Evolutionary conservation across 108 stramenopile species (phyloP), one percentile per base, ranked within the genome.

Genomic region (Chaetoceros tenuissimus): DNA sequence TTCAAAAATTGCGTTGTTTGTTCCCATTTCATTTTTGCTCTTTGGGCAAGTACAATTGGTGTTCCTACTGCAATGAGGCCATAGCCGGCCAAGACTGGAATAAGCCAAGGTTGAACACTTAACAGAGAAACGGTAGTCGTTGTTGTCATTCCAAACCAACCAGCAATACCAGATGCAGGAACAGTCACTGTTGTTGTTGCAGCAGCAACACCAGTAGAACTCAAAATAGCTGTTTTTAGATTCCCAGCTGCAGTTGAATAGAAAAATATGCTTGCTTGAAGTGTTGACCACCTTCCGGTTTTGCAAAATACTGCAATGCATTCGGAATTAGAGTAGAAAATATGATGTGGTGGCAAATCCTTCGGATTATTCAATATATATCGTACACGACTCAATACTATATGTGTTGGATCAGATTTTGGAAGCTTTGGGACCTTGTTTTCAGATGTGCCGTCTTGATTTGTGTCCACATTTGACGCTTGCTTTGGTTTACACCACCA

Each of bases 221-320:
- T 48, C n/a, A 84, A 80, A 3, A 80, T 75, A 40, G 80, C 76
- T 47, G 74, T 71, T 55, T 92, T 92, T 21, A 64, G 69, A 64
- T 87, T 80, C 2, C 89, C 86, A 10, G 80, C 74, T 8, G 85
- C 73, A 0, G 81, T 77, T 20, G 71, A 26, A 24, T 64, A 60
- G 44, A 83, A 48, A 46, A 75, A 65, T 20, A 74, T 67, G 47
- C 66, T 62, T 46, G 81, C 77, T 40, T 83, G 81, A 2, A 79
- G 54, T 20, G 81, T 83, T 17, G 66, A 50, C 81, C 81, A 83
- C 18, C 45, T 60, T 1, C 78, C 78, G 0, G 81, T 83, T 50
- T 79, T 79, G 61, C 78, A 77, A 81, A 81, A 90, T 23, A 90
- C 80, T 8, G 89, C 89, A 23, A 90, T 81, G 34, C 89, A 90